These are phyloP conservation scores for Raffaelea ambrosiae DNA, from an alignment of 2,329 filamentous ascomycete genomes.

Conservation along the genomic window DNA sequence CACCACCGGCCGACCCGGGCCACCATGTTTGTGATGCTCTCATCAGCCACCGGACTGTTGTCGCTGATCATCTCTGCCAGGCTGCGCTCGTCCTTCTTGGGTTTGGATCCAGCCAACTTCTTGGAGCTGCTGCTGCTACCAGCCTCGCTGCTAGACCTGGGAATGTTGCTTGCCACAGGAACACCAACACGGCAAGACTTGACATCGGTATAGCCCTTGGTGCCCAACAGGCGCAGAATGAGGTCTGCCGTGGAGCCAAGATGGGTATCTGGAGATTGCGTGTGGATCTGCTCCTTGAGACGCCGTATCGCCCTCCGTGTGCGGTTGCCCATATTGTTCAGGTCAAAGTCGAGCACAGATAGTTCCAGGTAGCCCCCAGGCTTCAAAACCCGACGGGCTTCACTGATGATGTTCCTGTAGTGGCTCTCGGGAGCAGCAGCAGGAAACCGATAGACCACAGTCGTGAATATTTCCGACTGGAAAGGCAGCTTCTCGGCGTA, in stretches of 20 bases:
- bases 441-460: slow-evolving; percentile 71
- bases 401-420: slow-evolving; percentile 63
- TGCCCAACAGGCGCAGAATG: slow-evolving; percentile 58
- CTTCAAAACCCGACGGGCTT: slow-evolving; percentile 69
- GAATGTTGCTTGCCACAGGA: slow-evolving; percentile 52
- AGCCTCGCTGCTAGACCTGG: slow-evolving; percentile 15
- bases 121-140: slow-evolving; percentile 6
- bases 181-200: slow-evolving; percentile 72
- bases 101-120: slow-evolving; percentile 15
- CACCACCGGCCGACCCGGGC: slow-evolving; percentile 92
- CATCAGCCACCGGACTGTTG: slow-evolving; percentile 62
- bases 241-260: slow-evolving; percentile 52
- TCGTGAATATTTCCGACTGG: slow-evolving; percentile 64
- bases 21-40: slow-evolving; percentile 86
- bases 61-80: slow-evolving; percentile 68
- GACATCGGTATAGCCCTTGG: slow-evolving; percentile 61
- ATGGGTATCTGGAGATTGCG: slow-evolving; percentile 48
- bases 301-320: slow-evolving; percentile 60
- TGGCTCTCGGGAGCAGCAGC: slow-evolving; percentile 57
- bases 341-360: slow-evolving; percentile 67
- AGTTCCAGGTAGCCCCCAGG: slow-evolving; percentile 75
- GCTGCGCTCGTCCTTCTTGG: slow-evolving; percentile 39
- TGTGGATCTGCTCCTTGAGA: slow-evolving; percentile 63
- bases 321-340: slow-evolving; percentile 72
- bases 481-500: slow-evolving; percentile 64